Evolutionary conservation across 768 basidiomycete genomes (phyloP).

Genomic region (Suillus occidentalis): DNA sequence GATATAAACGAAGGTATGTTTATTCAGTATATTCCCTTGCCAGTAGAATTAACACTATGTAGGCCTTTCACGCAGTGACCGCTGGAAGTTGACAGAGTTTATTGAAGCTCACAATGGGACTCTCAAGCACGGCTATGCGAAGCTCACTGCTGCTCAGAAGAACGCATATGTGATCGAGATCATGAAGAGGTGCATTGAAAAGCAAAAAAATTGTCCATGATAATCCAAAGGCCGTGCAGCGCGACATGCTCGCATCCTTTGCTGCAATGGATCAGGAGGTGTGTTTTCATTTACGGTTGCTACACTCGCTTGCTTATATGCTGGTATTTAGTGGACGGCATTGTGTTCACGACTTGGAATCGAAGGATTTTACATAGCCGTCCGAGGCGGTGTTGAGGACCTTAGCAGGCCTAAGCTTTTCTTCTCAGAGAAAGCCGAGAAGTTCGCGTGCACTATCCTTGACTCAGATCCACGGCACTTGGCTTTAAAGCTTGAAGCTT

Average conservation of each 20-base stretch:
- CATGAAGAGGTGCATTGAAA: background rate
- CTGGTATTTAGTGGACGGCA: background rate
- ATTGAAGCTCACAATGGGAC: background rate
- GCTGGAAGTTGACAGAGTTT: background rate
- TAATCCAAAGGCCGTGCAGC: background rate
- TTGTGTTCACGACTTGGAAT: background rate
- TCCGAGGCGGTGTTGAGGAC: background rate
- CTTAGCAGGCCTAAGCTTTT: constrained; percentile 1
- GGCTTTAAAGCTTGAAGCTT: constrained; percentile 2
- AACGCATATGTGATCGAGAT: background rate
- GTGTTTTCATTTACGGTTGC: background rate
- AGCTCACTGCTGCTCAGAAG: background rate
- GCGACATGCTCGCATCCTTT: background rate
- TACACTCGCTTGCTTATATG: background rate
- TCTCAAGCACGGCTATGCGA: background rate
- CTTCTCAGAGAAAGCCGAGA: constrained; percentile 5
- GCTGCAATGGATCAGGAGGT: constrained; percentile 7
- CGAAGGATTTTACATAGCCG: constrained; percentile 2
- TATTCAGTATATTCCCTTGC: background rate
- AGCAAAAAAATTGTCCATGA: background rate
- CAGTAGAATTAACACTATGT: background rate
- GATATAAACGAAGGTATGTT: background rate
- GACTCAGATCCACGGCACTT: background rate
- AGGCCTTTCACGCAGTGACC: background rate
- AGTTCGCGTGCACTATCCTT: background rate